Percentiles rank a stretch among this genome's conserved stretches.
Evolutionary conservation across 1,284 basidiomycete genomes (phyloP).

Genomic region (Puccinia polysora): DNA sequence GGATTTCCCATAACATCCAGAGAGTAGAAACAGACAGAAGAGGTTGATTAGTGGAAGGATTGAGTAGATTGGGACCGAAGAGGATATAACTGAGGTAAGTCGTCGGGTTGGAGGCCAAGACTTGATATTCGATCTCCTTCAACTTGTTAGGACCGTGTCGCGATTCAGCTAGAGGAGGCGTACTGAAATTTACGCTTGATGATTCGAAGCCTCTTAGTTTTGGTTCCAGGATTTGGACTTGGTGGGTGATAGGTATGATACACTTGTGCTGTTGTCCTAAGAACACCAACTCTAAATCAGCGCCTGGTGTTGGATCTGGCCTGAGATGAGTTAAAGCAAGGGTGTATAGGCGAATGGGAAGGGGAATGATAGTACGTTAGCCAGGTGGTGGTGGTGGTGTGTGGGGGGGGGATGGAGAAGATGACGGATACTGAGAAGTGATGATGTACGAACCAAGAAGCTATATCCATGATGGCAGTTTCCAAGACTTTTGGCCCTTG

Average conservation of each 20-base stretch:
- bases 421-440: background rate
- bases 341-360: background rate
- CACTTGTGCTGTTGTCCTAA: slow-evolving; percentile 69
- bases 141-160: slow-evolving; percentile 1
- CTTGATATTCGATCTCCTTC: slow-evolving; percentile 55
- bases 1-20: slow-evolving; percentile 85
- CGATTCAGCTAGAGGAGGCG: background rate
- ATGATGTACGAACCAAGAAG: slow-evolving; percentile 4
- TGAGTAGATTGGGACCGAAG: slow-evolving; percentile 52
- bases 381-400: background rate
- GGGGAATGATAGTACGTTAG: background rate
- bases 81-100: slow-evolving; percentile 54
- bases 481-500: slow-evolving; percentile 24
- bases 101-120: slow-evolving; percentile 71
- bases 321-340: slow-evolving; percentile 3
- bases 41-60: background rate
- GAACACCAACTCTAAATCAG: slow-evolving; percentile 69
- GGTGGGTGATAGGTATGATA: slow-evolving; percentile 65
- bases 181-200: slow-evolving; percentile 34
- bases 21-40: slow-evolving; percentile 44
- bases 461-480: slow-evolving; percentile 6
- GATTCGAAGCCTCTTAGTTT: background rate
- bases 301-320: slow-evolving; percentile 60
- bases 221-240: slow-evolving; percentile 67
- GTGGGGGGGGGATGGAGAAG: background rate